These are phyloP conservation scores for Forsythia suspensa DNA, from an alignment of 257 asterid species.

Conservation along the genomic window DNA sequence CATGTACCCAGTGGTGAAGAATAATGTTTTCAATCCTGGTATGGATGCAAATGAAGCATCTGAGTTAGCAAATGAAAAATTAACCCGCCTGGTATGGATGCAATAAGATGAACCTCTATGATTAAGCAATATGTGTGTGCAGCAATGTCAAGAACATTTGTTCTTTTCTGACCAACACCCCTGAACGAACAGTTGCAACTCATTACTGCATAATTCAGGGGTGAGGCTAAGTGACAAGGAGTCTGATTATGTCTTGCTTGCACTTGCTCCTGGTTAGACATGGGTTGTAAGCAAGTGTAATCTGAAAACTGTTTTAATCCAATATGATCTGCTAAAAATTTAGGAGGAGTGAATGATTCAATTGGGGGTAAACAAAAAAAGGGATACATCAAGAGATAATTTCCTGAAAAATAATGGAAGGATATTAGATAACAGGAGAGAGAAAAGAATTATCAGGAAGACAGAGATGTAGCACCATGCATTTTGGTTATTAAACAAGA, in stretches of 20 bases:
- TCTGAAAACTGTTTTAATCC: neutral
- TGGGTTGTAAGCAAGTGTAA: neutral
- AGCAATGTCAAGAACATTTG: neutral
- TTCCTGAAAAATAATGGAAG: neutral
- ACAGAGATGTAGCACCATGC: neutral
- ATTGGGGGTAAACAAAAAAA: neutral
- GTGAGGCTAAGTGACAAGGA: neutral
- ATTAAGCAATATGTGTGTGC: neutral
- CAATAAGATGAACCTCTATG: neutral
- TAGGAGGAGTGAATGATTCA: neutral
- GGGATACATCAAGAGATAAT: neutral
- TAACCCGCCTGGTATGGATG: neutral
- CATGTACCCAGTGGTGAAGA: neutral
- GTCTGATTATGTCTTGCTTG: neutral
- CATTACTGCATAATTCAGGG: neutral
- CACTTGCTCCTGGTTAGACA: neutral
- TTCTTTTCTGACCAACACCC: neutral
- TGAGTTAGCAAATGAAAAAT: neutral
- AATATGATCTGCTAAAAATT: neutral
- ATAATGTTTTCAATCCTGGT: neutral
- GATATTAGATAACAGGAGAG: neutral
- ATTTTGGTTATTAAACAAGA: neutral
- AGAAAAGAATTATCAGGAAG: neutral
- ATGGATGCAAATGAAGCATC: neutral
- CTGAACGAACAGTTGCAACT: neutral